phyloP scores from a whole-genome alignment of 1,284 basidiomycete species.

The Prillingera fragicola region DNA sequence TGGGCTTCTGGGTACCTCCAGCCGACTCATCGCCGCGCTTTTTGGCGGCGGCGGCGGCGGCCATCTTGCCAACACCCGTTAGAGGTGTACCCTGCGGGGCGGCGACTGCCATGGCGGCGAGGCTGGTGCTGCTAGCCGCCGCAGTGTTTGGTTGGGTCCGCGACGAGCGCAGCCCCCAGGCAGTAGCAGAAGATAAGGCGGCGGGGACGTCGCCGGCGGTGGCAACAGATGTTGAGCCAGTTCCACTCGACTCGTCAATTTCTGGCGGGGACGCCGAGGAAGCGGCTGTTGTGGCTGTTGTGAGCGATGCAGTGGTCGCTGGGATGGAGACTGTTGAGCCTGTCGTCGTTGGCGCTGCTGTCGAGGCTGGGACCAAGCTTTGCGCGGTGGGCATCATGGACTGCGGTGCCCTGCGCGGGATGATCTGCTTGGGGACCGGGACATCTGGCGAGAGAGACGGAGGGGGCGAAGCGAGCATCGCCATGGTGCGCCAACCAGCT shows the following conservation, averaged over 20 bases:
- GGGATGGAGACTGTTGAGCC: slow-evolving; percentile 8
- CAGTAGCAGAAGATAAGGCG: no score
- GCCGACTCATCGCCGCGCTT: slow-evolving; percentile 18
- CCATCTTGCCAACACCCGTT: slow-evolving; percentile 40
- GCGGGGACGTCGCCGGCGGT: no score
- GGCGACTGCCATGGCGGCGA: not conserved
- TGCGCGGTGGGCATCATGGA: not conserved
- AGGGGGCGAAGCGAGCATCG: not conserved
- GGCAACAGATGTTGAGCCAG: not conserved
- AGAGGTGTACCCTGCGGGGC: slow-evolving; percentile 20
- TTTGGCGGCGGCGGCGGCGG: slow-evolving; percentile 39
- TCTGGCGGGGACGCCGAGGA: slow-evolving; percentile 16
- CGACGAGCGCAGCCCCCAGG: not conserved
- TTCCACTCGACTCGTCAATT: not conserved
- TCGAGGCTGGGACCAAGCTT: not conserved
- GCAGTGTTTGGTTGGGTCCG: not conserved
- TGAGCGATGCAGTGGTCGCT: slow-evolving; percentile 10
- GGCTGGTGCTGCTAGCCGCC: not conserved
- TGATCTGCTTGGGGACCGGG: not conserved
- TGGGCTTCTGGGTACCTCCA: slow-evolving; percentile 9
- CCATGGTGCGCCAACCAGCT: not conserved
- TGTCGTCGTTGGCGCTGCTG: not conserved
- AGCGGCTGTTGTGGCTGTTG: slow-evolving; percentile 15
- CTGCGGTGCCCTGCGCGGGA: not conserved
- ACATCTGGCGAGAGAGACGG: no score